Evolutionary conservation across 2,329 filamentous ascomycete species (phyloP).

Genomic region (Fusarium bactridioides): DNA sequence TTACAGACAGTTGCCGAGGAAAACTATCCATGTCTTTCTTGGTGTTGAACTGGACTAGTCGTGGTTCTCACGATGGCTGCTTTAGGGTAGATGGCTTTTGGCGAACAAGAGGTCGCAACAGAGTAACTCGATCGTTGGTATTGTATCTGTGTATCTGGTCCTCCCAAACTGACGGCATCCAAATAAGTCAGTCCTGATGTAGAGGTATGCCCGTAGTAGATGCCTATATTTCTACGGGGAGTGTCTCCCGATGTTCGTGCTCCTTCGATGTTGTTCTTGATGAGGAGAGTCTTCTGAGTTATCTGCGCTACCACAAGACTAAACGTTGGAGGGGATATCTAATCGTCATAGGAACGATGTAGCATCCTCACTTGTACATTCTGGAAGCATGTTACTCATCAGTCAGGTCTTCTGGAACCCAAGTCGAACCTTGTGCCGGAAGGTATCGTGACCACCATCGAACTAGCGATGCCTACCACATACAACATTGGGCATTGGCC

Average conservation of each 20-base stretch:
- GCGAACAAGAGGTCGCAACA: neutral
- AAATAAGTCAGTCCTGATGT: neutral
- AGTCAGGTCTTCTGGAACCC: neutral
- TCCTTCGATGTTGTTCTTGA: neutral
- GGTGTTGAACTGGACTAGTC: neutral
- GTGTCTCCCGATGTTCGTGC: neutral
- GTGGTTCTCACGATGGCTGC: neutral
- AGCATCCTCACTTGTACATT: neutral
- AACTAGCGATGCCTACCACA: neutral
- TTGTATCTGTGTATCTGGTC: neutral
- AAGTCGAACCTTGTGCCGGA: neutral
- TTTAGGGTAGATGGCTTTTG: constrained; percentile 1
- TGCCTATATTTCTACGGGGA: no score
- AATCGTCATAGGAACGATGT: neutral
- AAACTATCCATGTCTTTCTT: neutral
- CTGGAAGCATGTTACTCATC: neutral
- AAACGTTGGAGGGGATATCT: no score
- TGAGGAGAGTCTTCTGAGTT: neutral
- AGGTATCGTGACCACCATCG: neutral
- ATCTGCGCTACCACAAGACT: neutral
- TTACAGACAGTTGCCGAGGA: neutral
- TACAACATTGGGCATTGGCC: neutral
- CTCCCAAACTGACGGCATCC: neutral
- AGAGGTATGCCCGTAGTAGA: no score
- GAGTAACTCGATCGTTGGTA: neutral